A percentile compares a stretch with the other conserved stretches of the same genome.
phyloP scores from a whole-genome alignment of 1,139 yeast species.

The Blastobotrys malaysiensis region DNA sequence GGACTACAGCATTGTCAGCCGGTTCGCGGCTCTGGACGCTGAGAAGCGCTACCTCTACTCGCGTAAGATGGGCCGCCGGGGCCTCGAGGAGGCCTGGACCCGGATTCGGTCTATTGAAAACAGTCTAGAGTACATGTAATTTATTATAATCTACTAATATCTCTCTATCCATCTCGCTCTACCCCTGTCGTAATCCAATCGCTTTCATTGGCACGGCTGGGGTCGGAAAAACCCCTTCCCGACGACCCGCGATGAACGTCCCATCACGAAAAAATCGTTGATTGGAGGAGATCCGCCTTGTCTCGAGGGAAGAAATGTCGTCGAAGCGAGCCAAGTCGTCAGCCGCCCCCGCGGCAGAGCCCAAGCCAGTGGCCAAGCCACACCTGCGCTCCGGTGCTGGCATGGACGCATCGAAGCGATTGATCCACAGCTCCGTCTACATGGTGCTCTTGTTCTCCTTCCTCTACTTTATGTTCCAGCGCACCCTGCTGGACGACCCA shows the following conservation, averaged over 20 bases:
- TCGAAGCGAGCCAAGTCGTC: not conserved
- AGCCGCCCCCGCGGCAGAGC: not conserved
- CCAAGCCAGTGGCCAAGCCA: not conserved
- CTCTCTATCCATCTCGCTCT: too few relatives aligned
- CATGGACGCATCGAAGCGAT: not conserved
- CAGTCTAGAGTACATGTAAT: conserved; percentile 19
- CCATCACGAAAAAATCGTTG: not conserved
- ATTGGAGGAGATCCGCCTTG: not conserved
- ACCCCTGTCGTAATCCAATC: not conserved
- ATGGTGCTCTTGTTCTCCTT: conserved; percentile 3
- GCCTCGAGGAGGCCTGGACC: conserved; percentile 27
- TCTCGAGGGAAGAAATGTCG: not conserved
- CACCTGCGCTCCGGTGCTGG: not conserved
- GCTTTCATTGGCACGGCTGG: not conserved
- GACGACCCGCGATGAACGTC: not conserved
- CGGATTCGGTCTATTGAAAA: conserved; percentile 20
- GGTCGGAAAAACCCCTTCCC: not conserved
- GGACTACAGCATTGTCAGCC: conserved; percentile 25
- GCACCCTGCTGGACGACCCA: conserved; percentile 18
- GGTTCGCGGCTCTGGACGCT: conserved; percentile 23
- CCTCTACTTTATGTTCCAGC: conserved; percentile 6
- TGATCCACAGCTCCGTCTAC: not conserved
- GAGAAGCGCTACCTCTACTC: conserved; percentile 28
- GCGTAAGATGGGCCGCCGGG: conserved; percentile 32
- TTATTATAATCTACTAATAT: too few relatives aligned